Base-by-base conservation (phyloP, 768 basidiomycete species). In the Trametes elegans region DNA sequence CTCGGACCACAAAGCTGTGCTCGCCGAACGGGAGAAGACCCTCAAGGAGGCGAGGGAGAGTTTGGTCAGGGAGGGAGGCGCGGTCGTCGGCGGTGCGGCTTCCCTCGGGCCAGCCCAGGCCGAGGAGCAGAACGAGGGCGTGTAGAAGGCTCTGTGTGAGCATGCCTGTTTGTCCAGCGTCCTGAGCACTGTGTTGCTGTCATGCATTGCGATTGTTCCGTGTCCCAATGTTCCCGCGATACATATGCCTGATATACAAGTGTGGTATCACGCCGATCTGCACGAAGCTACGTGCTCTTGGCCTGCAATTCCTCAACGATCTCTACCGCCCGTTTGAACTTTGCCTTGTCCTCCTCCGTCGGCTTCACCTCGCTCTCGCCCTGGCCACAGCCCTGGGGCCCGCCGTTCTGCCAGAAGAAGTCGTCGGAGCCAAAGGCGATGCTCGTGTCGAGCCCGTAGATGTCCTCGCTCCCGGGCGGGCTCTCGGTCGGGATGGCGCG, bases 381-480 rank as follows among this genome's bases (percentile, higher is more conserved):
- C 5, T 78, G 78, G 13, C 75, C 77, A 63, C 83, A 84, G 2
- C 88, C 87, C 54, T 76, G 68, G 0, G 84, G 83, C 0, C 80
- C 82, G 3, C 80, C 81, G 64, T 85, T 86, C 36, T 51, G 65
- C 87, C 87, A 89, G 67, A 74, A 60, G 16, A 88, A 66, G 60
- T 82, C 79, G 0, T 80, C 76, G 59, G 78, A 80, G 7, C 71
- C 74, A 72, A 80, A 85, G 6, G 77, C 71, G 57, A 90, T 88
- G 67, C 84, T 82, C 8, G 76, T 85, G 66, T 88, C 76, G 59
- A 82, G 58, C 1, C 84, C 84, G 59, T 92, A 92, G 49, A 90
- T 84, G 64, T 92, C 88, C 67, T 87, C 73, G 40, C 79, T 81
- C 2, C 84, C 85, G 0, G 79, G 78, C 26, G 83, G 80, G 1